Evolutionary conservation across 176 grass and related monocot genomes (phyloP).

Genomic region (Ensete glaucum): DNA sequence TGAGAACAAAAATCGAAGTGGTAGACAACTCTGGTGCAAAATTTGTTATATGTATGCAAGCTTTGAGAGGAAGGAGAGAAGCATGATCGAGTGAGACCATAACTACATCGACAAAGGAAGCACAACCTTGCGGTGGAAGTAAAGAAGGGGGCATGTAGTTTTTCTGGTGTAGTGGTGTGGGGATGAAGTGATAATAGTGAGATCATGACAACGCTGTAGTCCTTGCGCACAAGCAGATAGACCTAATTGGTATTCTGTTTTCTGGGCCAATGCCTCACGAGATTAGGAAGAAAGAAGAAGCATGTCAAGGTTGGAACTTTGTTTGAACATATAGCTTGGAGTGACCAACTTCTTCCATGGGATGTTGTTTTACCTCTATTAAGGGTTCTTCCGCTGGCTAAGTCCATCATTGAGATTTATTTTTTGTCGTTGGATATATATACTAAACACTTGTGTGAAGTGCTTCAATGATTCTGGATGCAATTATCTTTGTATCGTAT

Average conservation of each 20-base stretch:
- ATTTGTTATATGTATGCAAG: constrained; percentile 86
- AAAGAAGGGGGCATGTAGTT: constrained; percentile 89
- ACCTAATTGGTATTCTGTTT: constrained; percentile 73
- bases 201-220: constrained; percentile 76
- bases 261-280: constrained; percentile 69
- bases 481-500: neutral
- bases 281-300: constrained; percentile 90
- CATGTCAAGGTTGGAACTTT: constrained; percentile 81
- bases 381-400: neutral
- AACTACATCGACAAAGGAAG: constrained; percentile 88
- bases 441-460: neutral
- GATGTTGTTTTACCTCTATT: no score
- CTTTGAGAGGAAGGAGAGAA: constrained; percentile 62
- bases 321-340: constrained; percentile 81
- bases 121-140: constrained; percentile 85
- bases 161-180: constrained; percentile 80
- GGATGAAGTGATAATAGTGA: constrained; percentile 71
- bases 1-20: constrained; percentile 96
- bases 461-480: neutral
- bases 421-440: neutral
- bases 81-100: constrained; percentile 73
- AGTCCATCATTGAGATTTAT: neutral
- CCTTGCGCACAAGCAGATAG: constrained; percentile 82
- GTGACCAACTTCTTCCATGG: neutral
- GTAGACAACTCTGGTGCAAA: constrained; percentile 92